These are phyloP conservation scores for Plasmodium fragile DNA, from an alignment of 169 alveolate genomes.

Conservation along the genomic window DNA sequence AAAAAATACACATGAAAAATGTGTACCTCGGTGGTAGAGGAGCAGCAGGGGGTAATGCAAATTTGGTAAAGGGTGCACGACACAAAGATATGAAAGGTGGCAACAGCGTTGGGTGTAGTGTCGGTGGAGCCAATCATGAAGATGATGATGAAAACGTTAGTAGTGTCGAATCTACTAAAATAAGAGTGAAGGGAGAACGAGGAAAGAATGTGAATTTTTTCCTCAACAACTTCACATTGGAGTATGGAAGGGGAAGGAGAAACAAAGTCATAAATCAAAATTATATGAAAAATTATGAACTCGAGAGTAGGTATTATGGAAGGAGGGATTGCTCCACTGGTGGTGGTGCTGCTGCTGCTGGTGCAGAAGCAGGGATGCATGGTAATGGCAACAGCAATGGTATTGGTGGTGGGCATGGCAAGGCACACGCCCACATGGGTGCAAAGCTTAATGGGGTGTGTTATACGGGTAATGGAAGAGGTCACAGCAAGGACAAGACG, in stretches of 20 bases:
- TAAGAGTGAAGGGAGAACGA: constrained; percentile 18
- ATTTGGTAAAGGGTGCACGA: not conserved
- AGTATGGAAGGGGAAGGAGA: constrained; percentile 58
- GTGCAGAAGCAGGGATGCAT: not conserved
- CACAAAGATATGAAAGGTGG: not conserved
- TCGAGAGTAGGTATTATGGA: constrained; percentile 19
- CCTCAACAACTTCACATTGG: not conserved
- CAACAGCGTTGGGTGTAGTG: not conserved
- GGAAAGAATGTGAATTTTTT: constrained; percentile 3
- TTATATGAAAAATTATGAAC: constrained; percentile 16
- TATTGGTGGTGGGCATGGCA: not conserved
- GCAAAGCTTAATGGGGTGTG: not conserved
- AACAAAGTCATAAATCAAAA: constrained; percentile 25
- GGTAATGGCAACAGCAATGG: not conserved
- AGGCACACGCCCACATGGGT: not conserved
- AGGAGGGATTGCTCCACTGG: not conserved
- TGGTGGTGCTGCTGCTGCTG: not conserved
- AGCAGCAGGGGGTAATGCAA: not conserved
- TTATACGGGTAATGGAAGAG: not conserved
- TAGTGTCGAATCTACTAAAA: not conserved
- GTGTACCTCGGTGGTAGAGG: not conserved
- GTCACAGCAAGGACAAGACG: not conserved
- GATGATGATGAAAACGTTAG: not conserved
- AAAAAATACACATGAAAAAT: constrained; percentile 4
- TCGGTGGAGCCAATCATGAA: not conserved